Base-by-base conservation (phyloP, 305 asterid genomes). In the Solanum hybrid region DNA sequence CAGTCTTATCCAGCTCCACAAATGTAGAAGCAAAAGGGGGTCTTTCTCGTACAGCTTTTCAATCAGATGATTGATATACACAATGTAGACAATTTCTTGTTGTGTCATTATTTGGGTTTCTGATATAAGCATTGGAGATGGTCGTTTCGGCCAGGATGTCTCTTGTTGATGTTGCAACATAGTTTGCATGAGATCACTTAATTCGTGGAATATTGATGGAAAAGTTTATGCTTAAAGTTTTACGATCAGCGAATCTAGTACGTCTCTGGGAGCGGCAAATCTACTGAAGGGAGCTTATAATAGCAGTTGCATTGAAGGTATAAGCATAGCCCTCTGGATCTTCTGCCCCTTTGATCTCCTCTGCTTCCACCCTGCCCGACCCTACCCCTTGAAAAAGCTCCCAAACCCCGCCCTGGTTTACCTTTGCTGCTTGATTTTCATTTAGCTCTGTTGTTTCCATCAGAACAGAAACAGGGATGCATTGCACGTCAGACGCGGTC, bases 1-100 rank as follows among this genome's bases (percentile, higher is more conserved):
- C 91, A 90, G 90, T 88, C 91, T 9, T 92, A 82, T 81, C 90
- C 89, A 60, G 91, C 91, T 64, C 91, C 92, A 14, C 93, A 90
- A 13, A 42, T 87, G 80, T 89, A 91, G 42, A 32, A 51, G 66
- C 10, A 31, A 51, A 84, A 51, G 31, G 31, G 75, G 42, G 22
- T 84, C 38, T 71, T 13, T n/a, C 34, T 42, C n/a, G 26, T 24
- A 35, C 19, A 29, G 87, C 72, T 60, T 37, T 38, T 73, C 1
- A 76, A 73, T 79, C 78, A 51, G 89, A 81, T 31, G 75, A 77
- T 87, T 71, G 10, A 60, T 82, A 85, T 82, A 87, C 91, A 80
- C 78, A 73, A 85, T 24, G 88, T 19, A 32, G 88, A 81, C 66
- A 22, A 42, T 82, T 88, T 76, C 82, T 11, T 87, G 72, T 84